phyloP scores from a whole-genome alignment of 352 stramenopile species.

The Pythium rishiriense region DNA sequence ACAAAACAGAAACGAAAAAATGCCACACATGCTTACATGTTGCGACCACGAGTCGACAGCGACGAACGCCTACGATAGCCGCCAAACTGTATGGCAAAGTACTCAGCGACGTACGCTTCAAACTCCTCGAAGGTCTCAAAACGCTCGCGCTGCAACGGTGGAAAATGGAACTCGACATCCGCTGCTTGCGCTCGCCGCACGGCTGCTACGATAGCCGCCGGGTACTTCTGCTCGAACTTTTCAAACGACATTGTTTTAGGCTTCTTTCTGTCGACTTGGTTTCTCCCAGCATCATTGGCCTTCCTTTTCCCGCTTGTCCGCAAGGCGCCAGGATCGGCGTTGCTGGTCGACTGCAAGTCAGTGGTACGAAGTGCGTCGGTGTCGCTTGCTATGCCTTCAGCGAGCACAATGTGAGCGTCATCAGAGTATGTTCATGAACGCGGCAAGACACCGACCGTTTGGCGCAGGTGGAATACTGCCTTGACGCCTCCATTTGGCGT shows the following conservation, averaged over 20 bases:
- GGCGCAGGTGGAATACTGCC: background rate
- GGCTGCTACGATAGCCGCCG: background rate
- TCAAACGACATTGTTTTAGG: background rate
- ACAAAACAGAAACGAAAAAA: background rate
- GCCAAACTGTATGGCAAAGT: background rate
- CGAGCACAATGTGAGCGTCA: background rate
- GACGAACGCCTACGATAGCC: background rate
- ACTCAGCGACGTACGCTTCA: background rate
- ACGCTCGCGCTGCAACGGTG: background rate
- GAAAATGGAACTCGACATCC: background rate
- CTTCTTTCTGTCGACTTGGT: background rate
- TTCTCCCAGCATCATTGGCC: no score
- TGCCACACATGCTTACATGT: background rate
- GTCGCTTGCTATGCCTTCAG: no score
- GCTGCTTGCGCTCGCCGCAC: background rate
- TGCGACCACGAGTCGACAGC: background rate
- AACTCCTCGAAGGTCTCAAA: background rate
- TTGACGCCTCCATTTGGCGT: background rate
- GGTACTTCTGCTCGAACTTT: background rate
- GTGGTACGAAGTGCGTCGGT: no score
- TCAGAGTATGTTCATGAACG: background rate
- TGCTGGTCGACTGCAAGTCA: no score
- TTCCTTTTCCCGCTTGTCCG: no score
- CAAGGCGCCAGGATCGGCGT: no score
- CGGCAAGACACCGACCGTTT: background rate